A percentile compares a stretch with the other conserved stretches of the same genome.
Conservation (phyloP, 495 filamentous ascomycete genomes). For the Neurospora sp. region DNA sequence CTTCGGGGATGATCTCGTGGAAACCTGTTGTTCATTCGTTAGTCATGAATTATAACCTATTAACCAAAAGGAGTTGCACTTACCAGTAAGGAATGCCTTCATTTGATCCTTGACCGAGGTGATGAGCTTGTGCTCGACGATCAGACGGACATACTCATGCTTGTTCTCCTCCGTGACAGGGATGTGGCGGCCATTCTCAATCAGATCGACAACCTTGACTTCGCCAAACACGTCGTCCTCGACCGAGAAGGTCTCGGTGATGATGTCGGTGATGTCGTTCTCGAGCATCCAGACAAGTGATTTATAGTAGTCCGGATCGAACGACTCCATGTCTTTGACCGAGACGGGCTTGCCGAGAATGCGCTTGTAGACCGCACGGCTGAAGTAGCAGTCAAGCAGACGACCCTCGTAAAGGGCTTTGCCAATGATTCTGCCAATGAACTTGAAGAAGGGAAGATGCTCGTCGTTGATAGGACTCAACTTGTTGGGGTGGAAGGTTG, state of each 20-base stretch:
- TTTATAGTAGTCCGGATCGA: slow-evolving; percentile 98
- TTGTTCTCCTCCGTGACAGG: slow-evolving; percentile 97
- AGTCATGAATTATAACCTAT: slow-evolving; percentile 3
- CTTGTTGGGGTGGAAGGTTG: slow-evolving; percentile 96
- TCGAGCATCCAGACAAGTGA: slow-evolving; percentile 98
- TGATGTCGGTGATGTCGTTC: slow-evolving; percentile 98
- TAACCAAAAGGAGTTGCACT: slow-evolving; percentile 9
- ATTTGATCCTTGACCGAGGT: slow-evolving; percentile 89
- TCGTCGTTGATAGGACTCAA: slow-evolving; percentile 88
- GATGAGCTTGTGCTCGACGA: slow-evolving; percentile 88
- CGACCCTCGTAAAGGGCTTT: slow-evolving; percentile 96
- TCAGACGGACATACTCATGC: slow-evolving; percentile 86
- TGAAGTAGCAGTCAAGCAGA: slow-evolving; percentile 97
- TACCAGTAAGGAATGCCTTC: slow-evolving; percentile 88
- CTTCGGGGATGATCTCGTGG: slow-evolving; percentile 93
- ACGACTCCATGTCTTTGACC: slow-evolving; percentile 98
- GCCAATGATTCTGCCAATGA: slow-evolving; percentile 96
- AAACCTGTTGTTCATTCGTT: slow-evolving; percentile 50
- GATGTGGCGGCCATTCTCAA: slow-evolving; percentile 79
- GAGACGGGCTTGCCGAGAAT: slow-evolving; percentile 91
- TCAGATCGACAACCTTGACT: slow-evolving; percentile 75
- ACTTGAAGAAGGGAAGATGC: slow-evolving; percentile 98
- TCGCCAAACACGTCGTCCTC: slow-evolving; percentile 91
- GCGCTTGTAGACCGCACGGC: slow-evolving; percentile 93
- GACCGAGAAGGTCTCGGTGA: slow-evolving; percentile 92